Evolutionary conservation across 768 basidiomycete species (phyloP).

Genomic region (Cyclocybe aegerita): DNA sequence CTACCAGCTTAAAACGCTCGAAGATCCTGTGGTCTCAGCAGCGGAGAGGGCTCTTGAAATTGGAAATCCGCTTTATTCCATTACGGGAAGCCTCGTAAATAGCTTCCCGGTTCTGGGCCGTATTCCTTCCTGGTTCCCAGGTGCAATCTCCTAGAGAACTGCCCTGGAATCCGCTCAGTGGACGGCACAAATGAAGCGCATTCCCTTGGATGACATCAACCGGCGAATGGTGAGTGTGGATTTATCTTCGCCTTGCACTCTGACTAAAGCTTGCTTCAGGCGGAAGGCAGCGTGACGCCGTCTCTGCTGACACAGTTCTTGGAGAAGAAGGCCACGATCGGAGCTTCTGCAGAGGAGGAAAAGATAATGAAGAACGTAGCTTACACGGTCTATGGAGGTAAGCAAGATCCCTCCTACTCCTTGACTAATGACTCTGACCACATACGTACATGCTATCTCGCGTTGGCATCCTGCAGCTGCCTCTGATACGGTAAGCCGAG

Average conservation of each 20-base stretch:
- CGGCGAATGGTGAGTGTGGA: conserved; percentile 1
- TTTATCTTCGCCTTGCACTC: background rate
- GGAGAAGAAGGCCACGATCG: background rate
- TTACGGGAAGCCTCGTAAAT: conserved; percentile 10
- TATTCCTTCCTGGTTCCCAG: conserved; percentile 16
- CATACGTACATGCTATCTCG: too few relatives aligned
- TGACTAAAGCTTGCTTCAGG: background rate
- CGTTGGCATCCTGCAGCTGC: background rate
- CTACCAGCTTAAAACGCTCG: conserved; percentile 11
- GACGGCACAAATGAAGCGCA: conserved; percentile 10
- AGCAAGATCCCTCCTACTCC: background rate
- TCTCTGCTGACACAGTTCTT: conserved; percentile 9
- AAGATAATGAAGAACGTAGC: conserved; percentile 4
- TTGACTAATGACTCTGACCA: background rate
- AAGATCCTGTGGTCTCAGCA: conserved; percentile 12
- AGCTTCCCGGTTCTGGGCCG: conserved; percentile 10
- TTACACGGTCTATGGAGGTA: conserved; percentile 11
- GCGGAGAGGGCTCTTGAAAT: conserved; percentile 8
- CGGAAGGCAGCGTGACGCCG: conserved; percentile 4
- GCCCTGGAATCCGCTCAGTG: conserved; percentile 1
- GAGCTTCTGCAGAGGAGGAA: conserved; percentile 5
- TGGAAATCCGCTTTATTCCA: background rate
- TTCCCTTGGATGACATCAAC: conserved; percentile 10
- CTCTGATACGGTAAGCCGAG: conserved; percentile 2
- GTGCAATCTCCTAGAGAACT: conserved; percentile 2